Evolutionary conservation across 2,329 filamentous ascomycete genomes (phyloP).

Genomic region (Epichloe typhina): DNA sequence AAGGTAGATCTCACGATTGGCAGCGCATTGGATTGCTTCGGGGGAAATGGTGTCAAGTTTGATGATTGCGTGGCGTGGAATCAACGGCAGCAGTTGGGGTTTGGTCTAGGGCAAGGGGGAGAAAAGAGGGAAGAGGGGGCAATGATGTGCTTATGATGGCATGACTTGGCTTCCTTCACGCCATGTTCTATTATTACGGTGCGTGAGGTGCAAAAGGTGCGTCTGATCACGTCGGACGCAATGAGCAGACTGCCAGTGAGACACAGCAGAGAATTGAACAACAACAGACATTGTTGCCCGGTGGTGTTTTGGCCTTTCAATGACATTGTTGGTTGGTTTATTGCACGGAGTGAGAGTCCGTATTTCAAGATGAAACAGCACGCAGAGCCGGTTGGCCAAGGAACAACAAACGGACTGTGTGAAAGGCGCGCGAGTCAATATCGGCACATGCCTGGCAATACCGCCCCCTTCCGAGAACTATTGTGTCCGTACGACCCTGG

Average conservation of each 20-base stretch:
- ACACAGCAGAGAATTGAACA: neutral
- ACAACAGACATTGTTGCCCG: neutral
- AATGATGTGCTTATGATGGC: no score
- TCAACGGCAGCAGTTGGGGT: conserved; percentile 22
- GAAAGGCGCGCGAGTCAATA: neutral
- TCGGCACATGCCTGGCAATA: neutral
- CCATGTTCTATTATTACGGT: no score
- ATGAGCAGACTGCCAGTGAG: no score
- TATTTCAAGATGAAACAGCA: neutral
- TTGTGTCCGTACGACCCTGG: neutral
- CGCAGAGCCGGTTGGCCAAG: conserved; percentile 1
- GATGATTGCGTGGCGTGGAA: conserved; percentile 90
- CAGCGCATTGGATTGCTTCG: conserved; percentile 92
- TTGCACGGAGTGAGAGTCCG: neutral
- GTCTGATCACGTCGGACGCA: no score
- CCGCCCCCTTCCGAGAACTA: neutral
- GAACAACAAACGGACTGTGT: neutral
- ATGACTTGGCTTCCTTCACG: no score
- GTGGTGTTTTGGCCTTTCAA: neutral
- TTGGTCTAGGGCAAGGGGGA: no score
- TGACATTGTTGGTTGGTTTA: neutral
- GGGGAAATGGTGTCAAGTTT: conserved; percentile 71
- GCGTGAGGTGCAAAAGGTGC: no score
- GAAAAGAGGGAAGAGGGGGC: no score
- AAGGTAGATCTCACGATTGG: conserved; percentile 91